These are phyloP conservation scores for Staphylotrichum longicolle DNA, from an alignment of 495 filamentous ascomycete genomes.

Conservation along the genomic window DNA sequence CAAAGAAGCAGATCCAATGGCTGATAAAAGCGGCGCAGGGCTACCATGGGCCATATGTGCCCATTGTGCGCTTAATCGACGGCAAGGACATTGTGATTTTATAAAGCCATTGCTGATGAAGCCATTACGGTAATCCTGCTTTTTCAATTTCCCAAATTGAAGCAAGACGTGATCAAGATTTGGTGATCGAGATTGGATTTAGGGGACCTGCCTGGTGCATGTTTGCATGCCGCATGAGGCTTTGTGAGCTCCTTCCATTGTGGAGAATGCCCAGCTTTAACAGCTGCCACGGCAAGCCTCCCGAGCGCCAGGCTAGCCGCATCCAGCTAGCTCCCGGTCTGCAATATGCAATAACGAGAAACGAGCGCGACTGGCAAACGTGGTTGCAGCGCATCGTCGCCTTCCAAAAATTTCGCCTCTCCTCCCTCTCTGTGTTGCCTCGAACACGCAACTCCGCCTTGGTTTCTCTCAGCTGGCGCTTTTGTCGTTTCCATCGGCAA, in stretches of 20 bases:
- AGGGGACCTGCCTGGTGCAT: too few relatives aligned
- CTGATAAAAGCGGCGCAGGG: not conserved
- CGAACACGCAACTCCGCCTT: constrained; percentile 8
- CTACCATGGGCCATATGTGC: too few relatives aligned
- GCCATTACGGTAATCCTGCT: too few relatives aligned
- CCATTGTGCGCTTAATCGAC: too few relatives aligned
- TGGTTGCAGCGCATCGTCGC: constrained; percentile 16
- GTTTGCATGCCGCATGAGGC: too few relatives aligned
- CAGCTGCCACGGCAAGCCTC: not conserved
- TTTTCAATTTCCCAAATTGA: too few relatives aligned
- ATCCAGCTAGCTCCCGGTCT: not conserved
- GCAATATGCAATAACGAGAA: constrained; percentile 15
- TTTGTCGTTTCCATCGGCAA: constrained; percentile 16
- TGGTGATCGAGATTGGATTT: too few relatives aligned
- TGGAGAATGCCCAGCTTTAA: not conserved
- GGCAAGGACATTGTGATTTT: too few relatives aligned
- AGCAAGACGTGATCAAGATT: too few relatives aligned
- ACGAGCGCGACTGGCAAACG: constrained; percentile 16
- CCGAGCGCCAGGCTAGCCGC: not conserved
- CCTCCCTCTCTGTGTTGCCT: constrained; percentile 12
- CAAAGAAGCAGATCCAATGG: not conserved
- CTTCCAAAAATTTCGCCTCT: constrained; percentile 26
- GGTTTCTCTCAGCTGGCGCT: not conserved
- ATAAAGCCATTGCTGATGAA: too few relatives aligned
- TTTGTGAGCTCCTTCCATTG: not conserved